Conservation (phyloP, 495 filamentous ascomycete species). For the Melanomma pulvis-pyrius region DNA sequence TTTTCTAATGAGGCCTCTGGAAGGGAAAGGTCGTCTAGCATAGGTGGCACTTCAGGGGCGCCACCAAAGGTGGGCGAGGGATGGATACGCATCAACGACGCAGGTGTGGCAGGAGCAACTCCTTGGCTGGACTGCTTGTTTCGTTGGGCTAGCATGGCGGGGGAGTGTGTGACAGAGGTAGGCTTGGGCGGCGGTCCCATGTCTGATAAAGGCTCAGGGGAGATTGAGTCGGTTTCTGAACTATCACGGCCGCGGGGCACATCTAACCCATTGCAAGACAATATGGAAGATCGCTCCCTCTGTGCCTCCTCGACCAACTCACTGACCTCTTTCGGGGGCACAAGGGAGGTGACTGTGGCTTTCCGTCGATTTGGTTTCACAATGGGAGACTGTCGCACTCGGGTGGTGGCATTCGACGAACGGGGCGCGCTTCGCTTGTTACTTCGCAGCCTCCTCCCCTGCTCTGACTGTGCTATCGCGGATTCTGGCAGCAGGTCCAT, state of each 20-base stretch:
- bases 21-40: constrained; percentile 45
- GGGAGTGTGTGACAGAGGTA: constrained; percentile 55
- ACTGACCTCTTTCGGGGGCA: constrained; percentile 43
- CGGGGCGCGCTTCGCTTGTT: constrained; percentile 41
- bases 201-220: constrained; percentile 70
- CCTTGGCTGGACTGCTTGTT: constrained; percentile 12
- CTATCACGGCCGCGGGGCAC: constrained; percentile 55
- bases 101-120: constrained; percentile 41
- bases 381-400: constrained; percentile 75
- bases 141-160: constrained; percentile 49
- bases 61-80: constrained; percentile 28
- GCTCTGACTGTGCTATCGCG: constrained; percentile 28
- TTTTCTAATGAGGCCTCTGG: constrained; percentile 43
- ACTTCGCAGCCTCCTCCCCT: constrained; percentile 31
- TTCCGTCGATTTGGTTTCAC: constrained; percentile 73
- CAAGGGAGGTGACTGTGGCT: constrained; percentile 46
- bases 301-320: constrained; percentile 41
- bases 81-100: constrained; percentile 43
- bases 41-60: constrained; percentile 10
- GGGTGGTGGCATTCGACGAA: constrained; percentile 37
- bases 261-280: constrained; percentile 21
- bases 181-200: constrained; percentile 72
- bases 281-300: constrained; percentile 33
- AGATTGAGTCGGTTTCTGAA: constrained; percentile 70
- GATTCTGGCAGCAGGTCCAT: constrained; percentile 41